Base-by-base conservation (phyloP, 129 eudicot genomes). In the Arctium lappa region DNA sequence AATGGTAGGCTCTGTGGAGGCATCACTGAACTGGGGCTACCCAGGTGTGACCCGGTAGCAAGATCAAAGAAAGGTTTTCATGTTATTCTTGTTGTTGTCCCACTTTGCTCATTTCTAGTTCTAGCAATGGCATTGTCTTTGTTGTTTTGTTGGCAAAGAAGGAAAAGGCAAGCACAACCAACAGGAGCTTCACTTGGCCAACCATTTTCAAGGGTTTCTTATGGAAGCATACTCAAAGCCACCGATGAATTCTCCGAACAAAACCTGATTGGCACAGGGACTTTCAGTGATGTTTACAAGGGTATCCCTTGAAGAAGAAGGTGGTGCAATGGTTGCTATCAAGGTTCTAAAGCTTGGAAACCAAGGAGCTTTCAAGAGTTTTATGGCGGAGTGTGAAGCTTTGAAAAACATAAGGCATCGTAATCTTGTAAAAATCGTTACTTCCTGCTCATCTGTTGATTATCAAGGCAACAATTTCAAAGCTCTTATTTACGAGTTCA, bases 1-100 rank as follows among this genome's bases (percentile, higher is more conserved):
- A 84, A 84, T 36, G 16, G 46, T 62, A 79, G 74, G 60, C 84
- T 79, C 12, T 84, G 87, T 78, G 83, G 87, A 32, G 87, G 87
- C 30, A 11, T 79, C 7, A 18, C 75, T 15, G 80, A 79, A 37
- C 8, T 79, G n/a, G 15, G 46, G 29, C 80, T 84, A 11, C 84
- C 71, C 4, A 30, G 10, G 63, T 84, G 87, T 72, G 2, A 39
- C 22, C 1, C 1, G 65, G 22, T 53, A 12, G 65, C 22, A 53
- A 53, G 65, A 53, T 53, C 65, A 77, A 86, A 72, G 79, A 81
- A 82, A 72, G 40, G 80, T 74, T 39, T 63, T 6, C 15, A 29
- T 22, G 76, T 68, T 32, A 63, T 86, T 56, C 79, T 75, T 56
- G 34, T 77, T 78, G 74, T 77, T 66, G 32, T 86, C 76, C 56